Base-by-base conservation (phyloP, 1,284 basidiomycete genomes). In the Cerioporus squamosus region DNA sequence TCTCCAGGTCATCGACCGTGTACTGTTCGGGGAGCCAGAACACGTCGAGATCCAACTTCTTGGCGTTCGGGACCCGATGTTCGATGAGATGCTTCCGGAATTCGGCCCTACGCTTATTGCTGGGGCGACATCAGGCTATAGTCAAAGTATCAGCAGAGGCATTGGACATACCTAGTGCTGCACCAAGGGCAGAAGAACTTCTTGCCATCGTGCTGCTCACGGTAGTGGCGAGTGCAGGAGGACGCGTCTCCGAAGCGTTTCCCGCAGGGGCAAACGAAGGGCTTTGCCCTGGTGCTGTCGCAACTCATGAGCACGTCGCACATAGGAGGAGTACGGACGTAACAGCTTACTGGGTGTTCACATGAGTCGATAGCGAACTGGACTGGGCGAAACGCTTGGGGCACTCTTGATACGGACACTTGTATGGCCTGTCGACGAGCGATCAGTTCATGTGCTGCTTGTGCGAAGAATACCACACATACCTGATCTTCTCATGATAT, bases 401-500 rank as follows among this genome's bases (percentile, higher is more conserved):
- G 24, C 26, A 44, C 5, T 31, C 43, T 12, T 40, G 44, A 38
- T 44, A 47, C 18, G 14, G 8, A 38, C 55, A 57, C 24, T 23
- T 7, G 44, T 43, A 57, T 6, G 51, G 51, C 38, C 63, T 64
- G 40, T 5, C 29, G 22, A 10, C 3, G 45, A 20, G 24, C 7
- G 23, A 8, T 23, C 12, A 31, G 46, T 18, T 10, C 12, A 12
- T 43, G 23, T n/a, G 14, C 50, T 15, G 2, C 9, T 3, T 24
- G 2, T 3, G n/a, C 5, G 9, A 14, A 22, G 15, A n/a, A 4
- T 3, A 23, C 33, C 14, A 18, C 15, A 36, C 59, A 52, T 70
- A 90, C 88, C 88, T 88, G 23, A 74, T 75, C 56, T 88, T 88
- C 51, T 61, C 58, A 60, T 90, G 88, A 2, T 81, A 84, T 54